Evolutionary conservation across 192 early-diverging fungal genomes (phyloP).

Genomic region (Gaertneriomyces sp.): DNA sequence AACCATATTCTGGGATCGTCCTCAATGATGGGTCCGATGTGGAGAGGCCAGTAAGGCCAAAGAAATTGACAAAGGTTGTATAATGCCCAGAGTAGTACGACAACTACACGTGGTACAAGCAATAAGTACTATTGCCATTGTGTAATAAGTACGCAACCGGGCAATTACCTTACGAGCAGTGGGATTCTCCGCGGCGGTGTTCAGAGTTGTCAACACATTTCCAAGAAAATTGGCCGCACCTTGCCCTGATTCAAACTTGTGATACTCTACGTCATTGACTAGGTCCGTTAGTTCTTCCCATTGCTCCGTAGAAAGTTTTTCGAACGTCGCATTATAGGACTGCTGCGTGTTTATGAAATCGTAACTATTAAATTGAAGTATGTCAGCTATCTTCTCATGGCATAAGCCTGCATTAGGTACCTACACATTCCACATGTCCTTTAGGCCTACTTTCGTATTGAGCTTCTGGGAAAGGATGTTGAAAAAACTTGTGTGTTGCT

Average conservation of each 20-base stretch:
- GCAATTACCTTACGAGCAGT: background rate
- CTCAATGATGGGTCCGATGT: background rate
- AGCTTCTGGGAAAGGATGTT: too few species aligned
- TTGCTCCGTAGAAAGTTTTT: conserved; percentile 10
- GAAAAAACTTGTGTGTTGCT: too few species aligned
- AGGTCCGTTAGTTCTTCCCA: conserved; percentile 15
- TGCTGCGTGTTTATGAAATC: conserved; percentile 26
- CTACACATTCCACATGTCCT: conserved; percentile 28
- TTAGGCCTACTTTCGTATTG: conserved; percentile 1
- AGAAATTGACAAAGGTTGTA: conserved; percentile 29
- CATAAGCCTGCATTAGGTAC: background rate
- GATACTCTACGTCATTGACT: conserved; percentile 14
- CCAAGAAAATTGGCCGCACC: conserved; percentile 10
- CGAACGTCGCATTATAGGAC: conserved; percentile 28
- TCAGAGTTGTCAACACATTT: conserved; percentile 12
- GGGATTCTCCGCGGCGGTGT: background rate
- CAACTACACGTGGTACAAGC: conserved; percentile 5
- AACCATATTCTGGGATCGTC: conserved; percentile 25
- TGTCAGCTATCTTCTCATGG: background rate
- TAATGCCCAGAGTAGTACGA: conserved; percentile 28
- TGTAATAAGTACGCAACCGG: too few species aligned
- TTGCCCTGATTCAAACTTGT: conserved; percentile 16
- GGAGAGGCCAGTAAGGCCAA: conserved; percentile 21
- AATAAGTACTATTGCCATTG: background rate
- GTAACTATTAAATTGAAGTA: conserved; percentile 7